Conservation (phyloP, 768 basidiomycete genomes). For the Phlegmacium glaucopus region DNA sequence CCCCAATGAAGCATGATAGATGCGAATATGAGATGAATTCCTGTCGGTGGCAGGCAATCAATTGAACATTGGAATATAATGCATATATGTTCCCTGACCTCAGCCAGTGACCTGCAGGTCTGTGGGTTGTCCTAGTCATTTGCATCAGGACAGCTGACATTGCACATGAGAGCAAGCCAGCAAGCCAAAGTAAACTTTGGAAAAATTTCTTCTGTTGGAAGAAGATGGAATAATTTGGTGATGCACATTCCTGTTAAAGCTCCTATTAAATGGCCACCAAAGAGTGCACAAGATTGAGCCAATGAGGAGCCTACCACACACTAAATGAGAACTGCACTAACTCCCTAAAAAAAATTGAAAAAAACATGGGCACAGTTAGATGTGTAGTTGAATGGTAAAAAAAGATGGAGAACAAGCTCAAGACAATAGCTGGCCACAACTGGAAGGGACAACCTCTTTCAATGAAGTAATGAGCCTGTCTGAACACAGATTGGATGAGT, state of each 20-base stretch:
- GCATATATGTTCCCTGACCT: too few relatives aligned
- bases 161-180: constrained; percentile 42
- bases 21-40: too few relatives aligned
- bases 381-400: too few relatives aligned
- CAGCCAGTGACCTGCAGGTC: constrained; percentile 54
- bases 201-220: constrained; percentile 41
- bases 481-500: constrained; percentile 47
- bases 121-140: constrained; percentile 48
- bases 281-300: constrained; percentile 47
- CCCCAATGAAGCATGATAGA: too few relatives aligned
- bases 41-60: too few relatives aligned
- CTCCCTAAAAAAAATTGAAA: too few relatives aligned
- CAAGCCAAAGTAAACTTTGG: constrained; percentile 44
- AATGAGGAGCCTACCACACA: constrained; percentile 50
- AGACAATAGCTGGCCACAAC: constrained; percentile 48
- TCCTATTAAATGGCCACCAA: constrained; percentile 51
- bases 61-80: too few relatives aligned
- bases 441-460: constrained; percentile 39
- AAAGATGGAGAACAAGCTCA: too few relatives aligned
- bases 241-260: constrained; percentile 46
- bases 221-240: constrained; percentile 46
- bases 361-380: too few relatives aligned
- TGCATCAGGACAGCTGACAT: constrained; percentile 46
- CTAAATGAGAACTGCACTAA: constrained; percentile 53
- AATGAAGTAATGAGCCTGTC: constrained; percentile 44